phyloP scores from a whole-genome alignment of 2,329 filamentous ascomycete species.

The Exophiala spinifera region DNA sequence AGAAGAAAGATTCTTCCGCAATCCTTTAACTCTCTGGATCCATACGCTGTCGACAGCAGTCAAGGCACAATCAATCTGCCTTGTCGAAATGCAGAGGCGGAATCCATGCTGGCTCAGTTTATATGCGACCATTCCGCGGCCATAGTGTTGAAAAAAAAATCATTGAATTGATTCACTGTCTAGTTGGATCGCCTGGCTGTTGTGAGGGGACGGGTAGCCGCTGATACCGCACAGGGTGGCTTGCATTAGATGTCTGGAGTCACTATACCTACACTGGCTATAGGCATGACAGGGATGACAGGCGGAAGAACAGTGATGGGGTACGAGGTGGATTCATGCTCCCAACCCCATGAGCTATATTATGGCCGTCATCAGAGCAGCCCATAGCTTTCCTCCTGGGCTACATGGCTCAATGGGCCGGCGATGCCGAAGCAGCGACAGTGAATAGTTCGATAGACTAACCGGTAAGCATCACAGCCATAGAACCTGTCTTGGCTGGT shows the following conservation, averaged over 20 bases:
- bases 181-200: slow-evolving; percentile 4
- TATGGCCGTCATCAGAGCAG: not conserved
- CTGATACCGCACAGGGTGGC: slow-evolving; percentile 20
- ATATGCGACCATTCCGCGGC: slow-evolving; percentile 12
- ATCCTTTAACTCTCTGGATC: slow-evolving; percentile 48
- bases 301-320: slow-evolving; percentile 2
- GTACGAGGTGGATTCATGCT: slow-evolving; percentile 5
- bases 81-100: slow-evolving; percentile 18
- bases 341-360: slow-evolving; percentile 1
- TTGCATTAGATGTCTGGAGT: slow-evolving; percentile 15
- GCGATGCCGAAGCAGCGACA: too few relatives aligned
- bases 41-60: slow-evolving; percentile 51
- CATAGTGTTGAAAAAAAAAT: slow-evolving; percentile 11
- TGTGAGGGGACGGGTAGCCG: slow-evolving; percentile 22
- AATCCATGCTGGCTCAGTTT: slow-evolving; percentile 19
- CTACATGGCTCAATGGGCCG: not conserved
- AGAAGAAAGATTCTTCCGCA: not conserved
- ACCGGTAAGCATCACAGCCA: not conserved
- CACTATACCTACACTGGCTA: slow-evolving; percentile 3
- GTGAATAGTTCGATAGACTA: not conserved
- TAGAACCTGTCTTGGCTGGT: not conserved
- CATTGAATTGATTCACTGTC: slow-evolving; percentile 5
- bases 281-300: slow-evolving; percentile 7
- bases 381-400: not conserved
- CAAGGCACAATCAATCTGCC: slow-evolving; percentile 10